Evolutionary conservation across 139 green algal species (phyloP).

Genomic region (Haematococcus lacustris): DNA sequence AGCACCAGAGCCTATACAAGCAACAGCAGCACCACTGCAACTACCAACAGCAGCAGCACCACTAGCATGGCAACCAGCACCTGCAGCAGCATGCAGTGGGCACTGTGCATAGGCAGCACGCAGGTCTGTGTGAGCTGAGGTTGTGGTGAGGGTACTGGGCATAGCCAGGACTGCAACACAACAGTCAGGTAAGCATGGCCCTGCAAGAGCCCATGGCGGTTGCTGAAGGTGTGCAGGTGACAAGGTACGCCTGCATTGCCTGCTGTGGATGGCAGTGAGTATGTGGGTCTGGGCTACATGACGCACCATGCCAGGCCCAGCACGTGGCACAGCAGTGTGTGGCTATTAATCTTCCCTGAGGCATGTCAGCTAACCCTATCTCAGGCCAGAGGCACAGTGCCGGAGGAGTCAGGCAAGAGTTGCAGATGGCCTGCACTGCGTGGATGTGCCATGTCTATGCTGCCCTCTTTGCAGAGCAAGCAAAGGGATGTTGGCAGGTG

Average conservation of each 20-base stretch:
- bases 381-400: not conserved
- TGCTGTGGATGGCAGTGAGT: not conserved
- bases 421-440: not conserved
- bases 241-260: not conserved
- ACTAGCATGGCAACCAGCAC: not conserved
- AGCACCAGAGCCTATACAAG: not conserved
- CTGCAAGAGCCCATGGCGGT: not conserved
- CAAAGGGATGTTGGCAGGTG: not conserved
- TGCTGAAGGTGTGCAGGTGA: not conserved
- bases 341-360: not conserved
- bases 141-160: not conserved
- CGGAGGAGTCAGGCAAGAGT: not conserved
- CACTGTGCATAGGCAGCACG: not conserved
- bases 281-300: not conserved
- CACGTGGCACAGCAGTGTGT: not conserved
- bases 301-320: not conserved
- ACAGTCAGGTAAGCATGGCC: not conserved
- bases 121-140: not conserved
- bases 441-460: not conserved
- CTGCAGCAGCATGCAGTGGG: not conserved
- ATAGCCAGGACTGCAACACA: not conserved
- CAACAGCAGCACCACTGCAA: not conserved
- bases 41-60: not conserved
- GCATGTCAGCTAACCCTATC: not conserved
- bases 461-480: not conserved